Base-by-base conservation (phyloP, 805 yeast genomes). In the Tetrapisispora namnaoensis region DNA sequence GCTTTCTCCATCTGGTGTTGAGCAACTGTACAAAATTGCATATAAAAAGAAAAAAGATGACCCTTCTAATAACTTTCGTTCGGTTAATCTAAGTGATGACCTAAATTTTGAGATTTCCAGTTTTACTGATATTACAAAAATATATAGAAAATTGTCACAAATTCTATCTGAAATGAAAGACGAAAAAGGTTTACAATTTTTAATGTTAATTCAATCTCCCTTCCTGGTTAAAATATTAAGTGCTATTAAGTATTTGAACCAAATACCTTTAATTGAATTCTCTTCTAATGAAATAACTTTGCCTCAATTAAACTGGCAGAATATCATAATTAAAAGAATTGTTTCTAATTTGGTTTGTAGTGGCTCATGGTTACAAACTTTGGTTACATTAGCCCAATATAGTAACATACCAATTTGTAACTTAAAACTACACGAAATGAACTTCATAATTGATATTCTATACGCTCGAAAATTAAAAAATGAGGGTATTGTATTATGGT, bases 381-480 rank as follows among this genome's bases (percentile, higher is more conserved):
- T 87, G 67, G 73, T 81, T 18, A 70, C 79, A 0, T 63, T 87
- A 47, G 74, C 97, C 0, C 74, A 76, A 50, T 87, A 83, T 60
- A 79, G 91, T 38, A 81, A 83, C 48, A 77, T 93, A 45, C 99
- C 99, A 1, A 61, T 93, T 35, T 87, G 98, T 61, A 91, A 93
- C 59, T 67, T 91, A 54, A 81, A 80, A 53, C 72, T 80, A n/a
- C 91, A 85, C 50, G 84, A 86, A 53, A 73, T 82, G 66, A 82
- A 86, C 0, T 86, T 79, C 56, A 70, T 89, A 57, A 84, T 91
- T 51, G 99, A 93, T 65, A 75, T 91, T 39, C 81, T 81, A 48
- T 93, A 87, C 64, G 95, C 98, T 0, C 73, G 99, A 58, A 73
- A 81, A 46, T 72, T 93, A 49, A 71, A 71, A 18, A 74, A 79